Percentiles rank a stretch among this genome's conserved stretches.
Conservation (phyloP, 2,329 filamentous ascomycete genomes). For the Bertia moriformis region DNA sequence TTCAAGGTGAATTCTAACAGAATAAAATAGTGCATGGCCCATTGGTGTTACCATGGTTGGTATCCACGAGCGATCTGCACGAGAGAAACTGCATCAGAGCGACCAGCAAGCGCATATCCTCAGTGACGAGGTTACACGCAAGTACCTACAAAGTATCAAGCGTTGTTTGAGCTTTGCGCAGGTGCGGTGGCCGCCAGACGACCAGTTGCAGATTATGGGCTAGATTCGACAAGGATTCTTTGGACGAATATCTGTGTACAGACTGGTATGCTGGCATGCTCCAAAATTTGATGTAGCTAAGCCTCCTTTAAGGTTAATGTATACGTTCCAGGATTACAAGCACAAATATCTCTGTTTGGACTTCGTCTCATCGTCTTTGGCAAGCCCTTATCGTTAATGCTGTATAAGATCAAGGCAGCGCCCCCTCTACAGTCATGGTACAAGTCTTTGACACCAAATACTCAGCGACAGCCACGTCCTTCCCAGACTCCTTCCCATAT, state of each 20-base stretch:
- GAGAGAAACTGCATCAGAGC: constrained; percentile 85
- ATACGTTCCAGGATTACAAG: too few relatives aligned
- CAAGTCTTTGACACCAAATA: constrained; percentile 29
- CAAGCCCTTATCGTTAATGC: too few relatives aligned
- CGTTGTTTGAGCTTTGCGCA: constrained; percentile 91
- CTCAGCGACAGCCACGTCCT: constrained; percentile 29
- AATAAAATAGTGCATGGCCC: constrained; percentile 55
- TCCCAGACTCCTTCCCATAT: constrained; percentile 29
- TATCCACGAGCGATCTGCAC: constrained; percentile 90
- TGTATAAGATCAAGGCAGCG: too few relatives aligned
- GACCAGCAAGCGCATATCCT: constrained; percentile 77
- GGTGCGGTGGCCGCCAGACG: constrained; percentile 86
- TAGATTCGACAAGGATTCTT: too few relatives aligned
- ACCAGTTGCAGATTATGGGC: constrained; percentile 89
- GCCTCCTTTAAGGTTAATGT: too few relatives aligned
- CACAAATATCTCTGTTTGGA: too few relatives aligned
- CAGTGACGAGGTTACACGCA: constrained; percentile 88
- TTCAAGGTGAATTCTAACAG: not conserved
- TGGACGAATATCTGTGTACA: too few relatives aligned
- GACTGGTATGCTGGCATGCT: too few relatives aligned
- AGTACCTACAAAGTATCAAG: constrained; percentile 96
- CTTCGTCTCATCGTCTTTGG: too few relatives aligned
- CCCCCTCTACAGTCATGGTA: constrained; percentile 22
- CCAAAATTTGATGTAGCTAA: too few relatives aligned
- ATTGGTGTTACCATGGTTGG: constrained; percentile 99